Conservation (phyloP, 805 yeast species). For the Saturnispora diversa region DNA sequence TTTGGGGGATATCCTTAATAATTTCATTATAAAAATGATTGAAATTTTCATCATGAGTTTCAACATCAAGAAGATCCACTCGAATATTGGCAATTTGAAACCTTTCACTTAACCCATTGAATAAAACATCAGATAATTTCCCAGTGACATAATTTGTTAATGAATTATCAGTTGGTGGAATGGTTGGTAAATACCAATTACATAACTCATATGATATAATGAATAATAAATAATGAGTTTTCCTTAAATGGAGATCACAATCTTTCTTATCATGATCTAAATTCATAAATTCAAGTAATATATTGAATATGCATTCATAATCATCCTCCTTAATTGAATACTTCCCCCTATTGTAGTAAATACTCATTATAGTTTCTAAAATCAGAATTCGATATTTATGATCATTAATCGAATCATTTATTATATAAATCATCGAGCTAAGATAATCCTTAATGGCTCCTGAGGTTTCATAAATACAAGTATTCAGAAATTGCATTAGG, state of each 20-base stretch:
- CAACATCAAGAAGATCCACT: slow-evolving; percentile 5
- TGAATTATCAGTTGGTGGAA: slow-evolving; percentile 7
- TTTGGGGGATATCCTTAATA: neutral
- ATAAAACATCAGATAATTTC: slow-evolving; percentile 3
- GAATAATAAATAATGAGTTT: slow-evolving; percentile 1
- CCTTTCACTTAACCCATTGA: slow-evolving; percentile 4
- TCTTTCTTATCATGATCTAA: neutral
- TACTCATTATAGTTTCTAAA: slow-evolving; percentile 7
- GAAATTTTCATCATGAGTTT: slow-evolving; percentile 3
- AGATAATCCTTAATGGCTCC: slow-evolving; percentile 59
- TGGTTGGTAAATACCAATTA: slow-evolving; percentile 10
- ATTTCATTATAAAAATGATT: slow-evolving; percentile 1
- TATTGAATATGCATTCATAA: slow-evolving; percentile 4
- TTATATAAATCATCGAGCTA: slow-evolving; percentile 4
- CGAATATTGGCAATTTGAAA: slow-evolving; percentile 3
- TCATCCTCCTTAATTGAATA: slow-evolving; percentile 3
- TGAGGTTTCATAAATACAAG: slow-evolving; percentile 79
- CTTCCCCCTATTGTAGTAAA: slow-evolving; percentile 5
- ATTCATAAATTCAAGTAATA: slow-evolving; percentile 1
- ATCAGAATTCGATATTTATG: slow-evolving; percentile 6
- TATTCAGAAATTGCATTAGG: slow-evolving; percentile 63
- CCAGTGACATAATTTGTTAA: slow-evolving; percentile 8
- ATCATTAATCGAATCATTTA: neutral
- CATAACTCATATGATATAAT: slow-evolving; percentile 6
- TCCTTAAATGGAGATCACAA: neutral